Percentiles rank a stretch among this genome's conserved stretches.
These are phyloP conservation scores for Aureoboletus auriporus DNA, from an alignment of 768 basidiomycete genomes.

Conservation along the genomic window DNA sequence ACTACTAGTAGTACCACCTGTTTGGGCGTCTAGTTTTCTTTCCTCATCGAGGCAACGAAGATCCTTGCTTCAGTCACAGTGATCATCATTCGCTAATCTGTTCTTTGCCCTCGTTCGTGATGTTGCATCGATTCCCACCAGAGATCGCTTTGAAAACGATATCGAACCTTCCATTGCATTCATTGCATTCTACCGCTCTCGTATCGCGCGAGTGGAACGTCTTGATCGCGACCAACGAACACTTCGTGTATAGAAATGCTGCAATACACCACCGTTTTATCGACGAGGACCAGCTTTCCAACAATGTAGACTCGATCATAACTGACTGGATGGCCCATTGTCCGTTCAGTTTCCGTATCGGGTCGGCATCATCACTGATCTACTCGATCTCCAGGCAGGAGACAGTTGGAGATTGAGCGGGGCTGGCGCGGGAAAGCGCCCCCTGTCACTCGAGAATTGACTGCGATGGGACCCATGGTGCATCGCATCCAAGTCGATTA, in stretches of 20 bases:
- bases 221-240: constrained; percentile 46
- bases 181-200: constrained; percentile 33
- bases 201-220: constrained; percentile 44
- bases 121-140: constrained; percentile 46
- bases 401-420: constrained; percentile 40
- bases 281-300: constrained; percentile 27
- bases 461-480: constrained; percentile 36
- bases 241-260: constrained; percentile 51
- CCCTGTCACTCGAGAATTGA: constrained; percentile 34
- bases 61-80: no score
- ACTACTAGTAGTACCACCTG: no score
- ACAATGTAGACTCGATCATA: constrained; percentile 28
- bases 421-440: constrained; percentile 55
- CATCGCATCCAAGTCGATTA: constrained; percentile 81
- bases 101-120: constrained; percentile 8
- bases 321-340: constrained; percentile 59
- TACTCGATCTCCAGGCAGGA: constrained; percentile 35
- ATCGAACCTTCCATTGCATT: constrained; percentile 44
- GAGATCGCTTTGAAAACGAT: constrained; percentile 53
- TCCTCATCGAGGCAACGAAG: no score
- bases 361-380: constrained; percentile 7
- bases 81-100: no score
- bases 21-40: no score
- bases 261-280: constrained; percentile 50
- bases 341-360: constrained; percentile 22